Evolutionary conservation across 768 basidiomycete genomes (phyloP).

Genomic region (Daedaleopsis sinensis): DNA sequence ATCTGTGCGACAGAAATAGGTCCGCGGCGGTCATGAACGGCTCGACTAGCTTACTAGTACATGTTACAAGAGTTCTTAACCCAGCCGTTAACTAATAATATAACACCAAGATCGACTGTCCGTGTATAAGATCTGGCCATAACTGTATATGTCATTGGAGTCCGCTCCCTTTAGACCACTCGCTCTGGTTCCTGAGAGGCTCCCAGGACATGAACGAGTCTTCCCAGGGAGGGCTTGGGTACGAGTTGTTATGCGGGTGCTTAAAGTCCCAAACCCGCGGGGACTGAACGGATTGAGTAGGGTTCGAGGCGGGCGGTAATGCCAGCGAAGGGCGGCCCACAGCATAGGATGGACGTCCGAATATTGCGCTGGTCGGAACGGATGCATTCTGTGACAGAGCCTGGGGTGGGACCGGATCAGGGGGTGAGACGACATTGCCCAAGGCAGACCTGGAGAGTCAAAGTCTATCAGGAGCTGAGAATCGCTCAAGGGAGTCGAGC

Average conservation of each 20-base stretch:
- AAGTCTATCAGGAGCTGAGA: constrained; percentile 14
- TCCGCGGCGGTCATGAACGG: constrained; percentile 7
- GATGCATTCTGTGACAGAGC: constrained; percentile 4
- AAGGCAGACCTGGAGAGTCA: constrained; percentile 41
- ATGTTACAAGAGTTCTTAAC: background rate
- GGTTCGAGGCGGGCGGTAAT: constrained; percentile 23
- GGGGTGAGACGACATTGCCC: constrained; percentile 36
- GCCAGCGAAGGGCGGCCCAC: constrained; percentile 5
- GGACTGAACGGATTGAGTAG: constrained; percentile 11
- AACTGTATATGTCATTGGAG: background rate
- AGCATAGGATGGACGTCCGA: constrained; percentile 6
- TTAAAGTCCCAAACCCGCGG: constrained; percentile 26
- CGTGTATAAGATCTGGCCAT: constrained; percentile 2
- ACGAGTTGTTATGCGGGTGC: constrained; percentile 27
- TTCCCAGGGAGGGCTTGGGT: constrained; percentile 44
- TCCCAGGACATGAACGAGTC: constrained; percentile 69
- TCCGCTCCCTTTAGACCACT: constrained; percentile 13
- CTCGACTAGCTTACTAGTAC: background rate
- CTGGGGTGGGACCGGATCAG: constrained; percentile 25
- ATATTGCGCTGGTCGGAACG: constrained; percentile 3
- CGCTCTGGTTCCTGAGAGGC: constrained; percentile 40
- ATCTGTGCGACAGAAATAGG: constrained; percentile 13
- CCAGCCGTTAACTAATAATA: constrained; percentile 14
- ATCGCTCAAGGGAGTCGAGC: background rate
- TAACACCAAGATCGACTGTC: background rate